These are phyloP conservation scores for Pestalotiopsis sp. DNA, from an alignment of 2,329 filamentous ascomycete species.

Conservation along the genomic window DNA sequence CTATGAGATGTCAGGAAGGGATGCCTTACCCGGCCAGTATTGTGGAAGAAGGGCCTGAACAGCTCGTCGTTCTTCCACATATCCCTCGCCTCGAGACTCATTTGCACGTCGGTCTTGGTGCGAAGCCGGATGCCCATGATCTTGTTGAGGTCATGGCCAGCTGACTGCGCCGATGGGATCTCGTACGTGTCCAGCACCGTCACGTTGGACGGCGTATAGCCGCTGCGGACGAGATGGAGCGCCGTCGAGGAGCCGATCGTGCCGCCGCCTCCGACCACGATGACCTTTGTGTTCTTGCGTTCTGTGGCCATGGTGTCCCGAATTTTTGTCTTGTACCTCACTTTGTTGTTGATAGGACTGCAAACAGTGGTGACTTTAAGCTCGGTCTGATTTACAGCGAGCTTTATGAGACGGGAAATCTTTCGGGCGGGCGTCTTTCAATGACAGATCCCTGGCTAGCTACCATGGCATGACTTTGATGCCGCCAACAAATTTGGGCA, in stretches of 20 bases:
- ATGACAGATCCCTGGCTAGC: background rate
- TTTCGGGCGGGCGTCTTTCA: conserved; percentile 15
- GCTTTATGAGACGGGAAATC: conserved; percentile 12
- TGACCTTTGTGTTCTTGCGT: conserved; percentile 28
- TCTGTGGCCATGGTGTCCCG: conserved; percentile 22
- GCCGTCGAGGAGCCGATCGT: conserved; percentile 50
- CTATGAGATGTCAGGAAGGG: background rate
- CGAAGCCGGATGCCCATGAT: conserved; percentile 43
- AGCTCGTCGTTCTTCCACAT: conserved; percentile 46
- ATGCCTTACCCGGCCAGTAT: conserved; percentile 42
- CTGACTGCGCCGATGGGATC: conserved; percentile 48
- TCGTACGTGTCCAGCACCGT: conserved; percentile 48
- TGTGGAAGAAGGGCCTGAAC: conserved; percentile 46
- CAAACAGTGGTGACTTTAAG: background rate
- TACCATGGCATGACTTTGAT: background rate
- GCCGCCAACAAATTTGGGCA: background rate
- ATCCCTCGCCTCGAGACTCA: conserved; percentile 34
- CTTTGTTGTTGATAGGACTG: conserved; percentile 18
- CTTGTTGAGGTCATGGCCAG: conserved; percentile 50
- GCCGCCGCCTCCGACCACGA: conserved; percentile 51
- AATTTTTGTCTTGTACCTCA: no score
- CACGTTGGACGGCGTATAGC: conserved; percentile 45
- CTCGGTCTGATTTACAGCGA: background rate
- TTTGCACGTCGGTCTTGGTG: conserved; percentile 32
- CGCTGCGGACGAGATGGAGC: conserved; percentile 43